phyloP scores from a whole-genome alignment of 2,329 filamentous ascomycete species.

The Arthrobotrys entomopaga region DNA sequence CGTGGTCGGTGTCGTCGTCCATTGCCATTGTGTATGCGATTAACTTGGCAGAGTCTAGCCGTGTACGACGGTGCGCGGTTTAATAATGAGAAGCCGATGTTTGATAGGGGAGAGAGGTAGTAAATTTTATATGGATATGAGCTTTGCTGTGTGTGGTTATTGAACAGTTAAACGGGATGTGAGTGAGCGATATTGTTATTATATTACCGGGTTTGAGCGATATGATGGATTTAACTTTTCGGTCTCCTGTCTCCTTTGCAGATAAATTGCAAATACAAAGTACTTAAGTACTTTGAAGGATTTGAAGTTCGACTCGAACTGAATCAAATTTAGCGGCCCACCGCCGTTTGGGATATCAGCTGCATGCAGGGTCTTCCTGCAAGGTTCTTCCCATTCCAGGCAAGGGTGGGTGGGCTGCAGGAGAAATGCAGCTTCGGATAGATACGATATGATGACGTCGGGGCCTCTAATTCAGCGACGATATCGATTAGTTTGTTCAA shows the following conservation, averaged over 20 bases:
- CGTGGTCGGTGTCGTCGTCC: slow-evolving; percentile 58
- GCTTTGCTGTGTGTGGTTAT: not conserved
- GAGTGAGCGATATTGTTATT: no score
- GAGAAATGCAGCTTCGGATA: no score
- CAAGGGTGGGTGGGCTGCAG: no score
- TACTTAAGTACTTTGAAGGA: no score
- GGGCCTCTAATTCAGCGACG: no score
- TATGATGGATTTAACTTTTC: not conserved
- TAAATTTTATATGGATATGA: no score
- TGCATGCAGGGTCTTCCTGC: not conserved
- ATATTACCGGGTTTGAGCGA: not conserved
- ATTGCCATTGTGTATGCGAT: slow-evolving; percentile 22
- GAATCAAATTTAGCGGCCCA: no score
- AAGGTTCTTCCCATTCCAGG: no score
- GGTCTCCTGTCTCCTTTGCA: not conserved
- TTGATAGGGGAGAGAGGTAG: not conserved
- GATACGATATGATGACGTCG: no score
- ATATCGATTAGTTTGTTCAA: no score
- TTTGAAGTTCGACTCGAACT: no score
- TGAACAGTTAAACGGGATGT: not conserved
- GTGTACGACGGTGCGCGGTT: not conserved
- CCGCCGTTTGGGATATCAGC: not conserved
- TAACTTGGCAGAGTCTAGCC: not conserved
- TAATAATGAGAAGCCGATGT: not conserved
- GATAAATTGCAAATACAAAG: no score